Percentiles rank a stretch among this genome's conserved stretches.
Evolutionary conservation across 1,284 basidiomycete genomes (phyloP).

Genomic region (Entoloma clypeatum): DNA sequence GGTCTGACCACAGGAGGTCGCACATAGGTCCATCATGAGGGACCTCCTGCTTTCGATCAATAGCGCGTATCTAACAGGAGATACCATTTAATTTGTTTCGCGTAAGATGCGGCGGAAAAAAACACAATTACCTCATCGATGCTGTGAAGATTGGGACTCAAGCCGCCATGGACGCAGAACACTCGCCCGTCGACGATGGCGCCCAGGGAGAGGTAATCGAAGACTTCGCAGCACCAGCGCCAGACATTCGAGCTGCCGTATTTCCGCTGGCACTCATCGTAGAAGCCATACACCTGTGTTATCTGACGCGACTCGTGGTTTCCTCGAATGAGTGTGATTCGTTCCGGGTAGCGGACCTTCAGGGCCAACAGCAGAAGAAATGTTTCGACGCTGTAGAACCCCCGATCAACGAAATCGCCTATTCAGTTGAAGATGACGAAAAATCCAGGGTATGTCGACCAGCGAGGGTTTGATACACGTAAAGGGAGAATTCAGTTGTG

Average conservation of each 20-base stretch:
- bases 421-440: constrained; percentile 8
- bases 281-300: constrained; percentile 98
- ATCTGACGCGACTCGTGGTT: constrained; percentile 99
- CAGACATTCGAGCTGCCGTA: constrained; percentile 96
- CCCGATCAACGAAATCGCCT: constrained; percentile 96
- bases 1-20: constrained; percentile 98
- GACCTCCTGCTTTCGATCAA: constrained; percentile 97
- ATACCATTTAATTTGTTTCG: too few species aligned
- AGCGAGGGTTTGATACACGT: background rate
- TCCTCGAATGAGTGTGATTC: constrained; percentile 95
- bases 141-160: constrained; percentile 81
- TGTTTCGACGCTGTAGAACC: constrained; percentile 97
- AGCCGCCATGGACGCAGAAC: constrained; percentile 73
- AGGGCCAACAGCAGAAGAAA: constrained; percentile 92
- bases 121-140: constrained; percentile 75
- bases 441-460: constrained; percentile 1
- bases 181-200: constrained; percentile 96
- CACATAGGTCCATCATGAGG: constrained; percentile 99
- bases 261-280: constrained; percentile 97
- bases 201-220: constrained; percentile 92
- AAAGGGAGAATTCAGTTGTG: constrained; percentile 3
- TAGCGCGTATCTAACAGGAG: constrained; percentile 85
- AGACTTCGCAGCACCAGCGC: constrained; percentile 98
- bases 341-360: constrained; percentile 97
- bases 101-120: background rate